phyloP scores from a whole-genome alignment of 768 basidiomycete species.

The Calocybe gangraenosa region DNA sequence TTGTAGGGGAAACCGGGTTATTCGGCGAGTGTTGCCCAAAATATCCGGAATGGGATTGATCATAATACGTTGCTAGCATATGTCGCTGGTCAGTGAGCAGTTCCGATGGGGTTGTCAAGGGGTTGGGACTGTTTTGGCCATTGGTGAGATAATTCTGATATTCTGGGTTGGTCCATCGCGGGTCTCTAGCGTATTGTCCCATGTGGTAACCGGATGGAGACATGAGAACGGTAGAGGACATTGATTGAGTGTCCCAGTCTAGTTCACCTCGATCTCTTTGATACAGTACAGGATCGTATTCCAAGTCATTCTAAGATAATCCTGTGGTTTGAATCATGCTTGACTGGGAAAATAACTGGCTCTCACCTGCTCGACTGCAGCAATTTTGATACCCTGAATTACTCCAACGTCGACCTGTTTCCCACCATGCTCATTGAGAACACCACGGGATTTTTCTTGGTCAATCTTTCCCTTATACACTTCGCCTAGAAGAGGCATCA shows the following conservation, averaged over 20 bases:
- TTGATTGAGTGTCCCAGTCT: slow-evolving; percentile 80
- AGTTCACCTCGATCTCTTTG: slow-evolving; percentile 77
- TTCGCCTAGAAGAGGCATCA: slow-evolving; percentile 69
- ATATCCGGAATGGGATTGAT: neutral
- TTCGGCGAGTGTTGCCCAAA: neutral
- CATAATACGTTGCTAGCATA: neutral
- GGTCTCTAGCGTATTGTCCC: neutral
- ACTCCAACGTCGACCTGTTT: slow-evolving; percentile 67
- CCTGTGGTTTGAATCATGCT: neutral
- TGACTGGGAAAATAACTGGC: neutral
- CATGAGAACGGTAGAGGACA: slow-evolving; percentile 43
- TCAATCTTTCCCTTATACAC: slow-evolving; percentile 72
- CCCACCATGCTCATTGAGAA: slow-evolving; percentile 69
- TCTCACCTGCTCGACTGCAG: slow-evolving; percentile 66
- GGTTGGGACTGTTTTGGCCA: slow-evolving; percentile 1
- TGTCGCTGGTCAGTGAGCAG: slow-evolving; percentile 10
- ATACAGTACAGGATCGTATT: slow-evolving; percentile 73
- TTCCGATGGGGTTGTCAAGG: neutral
- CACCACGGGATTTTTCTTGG: slow-evolving; percentile 41
- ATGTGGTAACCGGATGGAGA: neutral
- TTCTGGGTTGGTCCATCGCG: neutral
- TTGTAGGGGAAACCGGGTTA: neutral
- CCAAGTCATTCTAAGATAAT: slow-evolving; percentile 53
- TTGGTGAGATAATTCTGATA: neutral
- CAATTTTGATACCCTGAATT: slow-evolving; percentile 75